These are phyloP conservation scores for Leucocoprinus birnbaumii DNA, from an alignment of 768 basidiomycete genomes.

Conservation along the genomic window DNA sequence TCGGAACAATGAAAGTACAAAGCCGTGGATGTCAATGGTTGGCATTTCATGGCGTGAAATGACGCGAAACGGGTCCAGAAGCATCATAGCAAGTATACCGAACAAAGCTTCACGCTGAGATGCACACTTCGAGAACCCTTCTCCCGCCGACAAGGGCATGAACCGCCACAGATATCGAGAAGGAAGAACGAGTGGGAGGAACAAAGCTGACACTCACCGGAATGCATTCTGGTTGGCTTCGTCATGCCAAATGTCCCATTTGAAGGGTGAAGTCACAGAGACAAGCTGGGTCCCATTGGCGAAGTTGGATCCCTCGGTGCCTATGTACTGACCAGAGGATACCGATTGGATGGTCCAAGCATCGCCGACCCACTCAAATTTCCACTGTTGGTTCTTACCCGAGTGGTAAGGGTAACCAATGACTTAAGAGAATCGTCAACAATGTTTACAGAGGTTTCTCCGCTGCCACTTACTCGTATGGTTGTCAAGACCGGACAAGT, in stretches of 20 bases:
- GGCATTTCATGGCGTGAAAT: no score
- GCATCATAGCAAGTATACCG: no score
- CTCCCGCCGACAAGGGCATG: not conserved
- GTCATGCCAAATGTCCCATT: slow-evolving; percentile 53
- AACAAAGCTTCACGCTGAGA: no score
- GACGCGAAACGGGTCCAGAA: no score
- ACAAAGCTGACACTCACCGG: slow-evolving; percentile 33
- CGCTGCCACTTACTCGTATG: slow-evolving; percentile 36
- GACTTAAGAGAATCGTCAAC: slow-evolving; percentile 26
- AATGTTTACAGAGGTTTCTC: not conserved
- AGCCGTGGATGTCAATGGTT: no score
- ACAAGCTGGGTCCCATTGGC: slow-evolving; percentile 39
- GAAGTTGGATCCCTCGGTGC: slow-evolving; percentile 28
- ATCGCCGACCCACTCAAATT: slow-evolving; percentile 32
- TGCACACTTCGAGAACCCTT: no score
- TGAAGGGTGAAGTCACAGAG: slow-evolving; percentile 29
- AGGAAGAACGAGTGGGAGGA: not conserved
- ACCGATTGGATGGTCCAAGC: slow-evolving; percentile 42
- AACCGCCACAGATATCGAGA: not conserved
- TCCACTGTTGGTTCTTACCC: slow-evolving; percentile 58
- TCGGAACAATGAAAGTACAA: no score
- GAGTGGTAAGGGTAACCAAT: slow-evolving; percentile 43
- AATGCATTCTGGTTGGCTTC: slow-evolving; percentile 31
- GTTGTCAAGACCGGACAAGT: slow-evolving; percentile 54
- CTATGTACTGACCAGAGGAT: slow-evolving; percentile 38